A percentile compares a stretch with the other conserved stretches of the same genome.
Evolutionary conservation across 2,329 filamentous ascomycete species (phyloP).

Genomic region (Akanthomyces muscarius): DNA sequence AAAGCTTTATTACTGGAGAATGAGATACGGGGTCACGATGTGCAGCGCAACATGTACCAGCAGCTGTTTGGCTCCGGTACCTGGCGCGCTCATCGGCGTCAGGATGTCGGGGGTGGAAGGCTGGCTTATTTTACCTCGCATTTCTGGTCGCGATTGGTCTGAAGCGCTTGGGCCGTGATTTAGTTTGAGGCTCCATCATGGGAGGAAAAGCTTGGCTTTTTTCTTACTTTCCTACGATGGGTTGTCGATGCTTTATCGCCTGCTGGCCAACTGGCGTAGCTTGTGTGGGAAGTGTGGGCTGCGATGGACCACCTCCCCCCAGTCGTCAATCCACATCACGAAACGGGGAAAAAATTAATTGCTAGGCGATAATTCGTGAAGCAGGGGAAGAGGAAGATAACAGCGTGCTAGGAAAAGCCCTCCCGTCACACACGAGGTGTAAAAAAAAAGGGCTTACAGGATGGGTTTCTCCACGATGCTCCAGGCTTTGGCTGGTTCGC

Average conservation of each 20-base stretch:
- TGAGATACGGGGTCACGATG: neutral
- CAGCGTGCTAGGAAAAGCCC: neutral
- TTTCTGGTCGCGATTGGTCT: neutral
- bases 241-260: neutral
- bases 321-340: neutral
- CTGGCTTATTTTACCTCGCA: neutral
- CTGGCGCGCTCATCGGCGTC: neutral
- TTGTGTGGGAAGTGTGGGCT: neutral
- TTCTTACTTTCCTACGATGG: neutral
- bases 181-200: neutral
- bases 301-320: neutral
- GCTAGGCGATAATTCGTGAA: neutral
- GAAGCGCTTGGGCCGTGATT: neutral
- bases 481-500: neutral
- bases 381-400: neutral
- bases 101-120: neutral
- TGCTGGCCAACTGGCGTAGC: neutral
- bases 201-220: slow-evolving; percentile 3
- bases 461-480: neutral
- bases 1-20: neutral
- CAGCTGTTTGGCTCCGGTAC: neutral
- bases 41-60: neutral
- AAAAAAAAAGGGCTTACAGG: neutral
- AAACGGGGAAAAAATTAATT: neutral
- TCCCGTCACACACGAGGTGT: neutral